phyloP scores from a whole-genome alignment of 768 basidiomycete species.

The Agrocybe pediades region DNA sequence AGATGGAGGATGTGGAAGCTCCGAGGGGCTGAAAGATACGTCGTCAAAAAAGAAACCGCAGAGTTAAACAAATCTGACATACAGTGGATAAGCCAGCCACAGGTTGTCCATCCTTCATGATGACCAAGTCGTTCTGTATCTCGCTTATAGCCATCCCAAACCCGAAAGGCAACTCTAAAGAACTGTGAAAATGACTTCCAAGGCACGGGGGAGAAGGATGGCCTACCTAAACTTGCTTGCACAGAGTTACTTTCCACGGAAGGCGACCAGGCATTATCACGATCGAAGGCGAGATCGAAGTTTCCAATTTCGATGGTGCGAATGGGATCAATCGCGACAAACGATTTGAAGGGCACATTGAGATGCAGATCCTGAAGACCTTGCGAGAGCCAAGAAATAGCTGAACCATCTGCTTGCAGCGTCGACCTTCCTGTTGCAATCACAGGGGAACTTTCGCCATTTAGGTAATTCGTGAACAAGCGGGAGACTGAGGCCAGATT shows the following conservation, averaged over 20 bases:
- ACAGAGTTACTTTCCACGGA: constrained; percentile 57
- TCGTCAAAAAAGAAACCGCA: too few relatives aligned
- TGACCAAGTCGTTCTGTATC: constrained; percentile 67
- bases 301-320: constrained; percentile 62
- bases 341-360: constrained; percentile 60
- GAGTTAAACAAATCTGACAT: constrained; percentile 4
- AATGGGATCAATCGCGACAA: constrained; percentile 60
- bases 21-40: constrained; percentile 67
- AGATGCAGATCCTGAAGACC: constrained; percentile 59
- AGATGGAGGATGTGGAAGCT: constrained; percentile 60
- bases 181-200: too few relatives aligned
- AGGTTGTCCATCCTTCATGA: constrained; percentile 49
- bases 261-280: constrained; percentile 57
- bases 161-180: constrained; percentile 74
- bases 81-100: constrained; percentile 67
- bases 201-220: neutral
- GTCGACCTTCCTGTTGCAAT: constrained; percentile 63
- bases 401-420: constrained; percentile 52
- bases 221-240: constrained; percentile 55
- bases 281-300: constrained; percentile 57
- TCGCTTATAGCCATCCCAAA: constrained; percentile 59
- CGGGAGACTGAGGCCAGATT: constrained; percentile 52
- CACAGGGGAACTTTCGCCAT: constrained; percentile 61
- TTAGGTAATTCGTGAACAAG: constrained; percentile 73
- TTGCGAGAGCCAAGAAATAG: constrained; percentile 66